phyloP scores from a whole-genome alignment of 441 rosid species.

The Bruguiera hainesii region DNA sequence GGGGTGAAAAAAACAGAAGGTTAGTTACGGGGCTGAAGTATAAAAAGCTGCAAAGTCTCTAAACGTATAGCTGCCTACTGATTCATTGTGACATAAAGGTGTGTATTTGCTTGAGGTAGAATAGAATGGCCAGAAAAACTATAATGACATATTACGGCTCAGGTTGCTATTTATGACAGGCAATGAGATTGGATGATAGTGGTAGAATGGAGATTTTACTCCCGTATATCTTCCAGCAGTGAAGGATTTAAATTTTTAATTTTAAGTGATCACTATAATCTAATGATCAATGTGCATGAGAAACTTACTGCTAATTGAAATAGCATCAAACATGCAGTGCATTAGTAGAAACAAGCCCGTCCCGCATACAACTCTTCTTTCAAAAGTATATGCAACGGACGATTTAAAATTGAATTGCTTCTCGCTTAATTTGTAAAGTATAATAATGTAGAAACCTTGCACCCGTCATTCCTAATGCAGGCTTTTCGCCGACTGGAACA shows the following conservation, averaged over 20 bases:
- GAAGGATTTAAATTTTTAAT: not conserved
- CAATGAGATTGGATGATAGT: slow-evolving; percentile 15
- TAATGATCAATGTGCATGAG: not conserved
- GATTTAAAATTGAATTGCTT: too few species aligned
- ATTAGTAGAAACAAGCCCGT: not conserved
- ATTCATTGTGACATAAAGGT: slow-evolving; percentile 26
- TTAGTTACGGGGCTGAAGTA: slow-evolving; percentile 2
- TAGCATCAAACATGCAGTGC: not conserved
- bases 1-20: slow-evolving; percentile 1
- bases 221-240: slow-evolving; percentile 15
- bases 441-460: too few species aligned
- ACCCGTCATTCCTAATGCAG: too few species aligned
- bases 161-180: slow-evolving; percentile 8
- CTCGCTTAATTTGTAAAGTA: too few species aligned
- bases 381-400: too few species aligned
- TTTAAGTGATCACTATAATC: slow-evolving; percentile 5
- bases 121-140: slow-evolving; percentile 1
- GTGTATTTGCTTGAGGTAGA: slow-evolving; percentile 18
- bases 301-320: not conserved
- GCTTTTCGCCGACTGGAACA: too few species aligned
- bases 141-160: slow-evolving; percentile 11
- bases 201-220: slow-evolving; percentile 24
- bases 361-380: too few species aligned
- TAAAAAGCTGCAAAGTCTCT: slow-evolving; percentile 5
- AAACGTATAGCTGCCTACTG: slow-evolving; percentile 19